Conservation (phyloP, 1,284 basidiomycete genomes). For the Tetrapyrgos nigripes region DNA sequence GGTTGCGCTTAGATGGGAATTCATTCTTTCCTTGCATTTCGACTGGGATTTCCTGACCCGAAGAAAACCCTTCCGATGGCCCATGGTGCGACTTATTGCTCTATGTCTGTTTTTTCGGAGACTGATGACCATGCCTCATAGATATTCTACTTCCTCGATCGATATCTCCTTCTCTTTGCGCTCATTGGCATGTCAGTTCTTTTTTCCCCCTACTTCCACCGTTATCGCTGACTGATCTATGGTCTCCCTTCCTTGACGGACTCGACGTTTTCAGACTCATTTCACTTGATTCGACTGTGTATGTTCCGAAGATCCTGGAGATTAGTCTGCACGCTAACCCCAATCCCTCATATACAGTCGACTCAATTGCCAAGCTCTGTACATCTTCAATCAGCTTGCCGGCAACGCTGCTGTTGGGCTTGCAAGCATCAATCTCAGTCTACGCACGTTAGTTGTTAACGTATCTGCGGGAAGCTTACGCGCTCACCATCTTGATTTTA, state of each 20-base stretch:
- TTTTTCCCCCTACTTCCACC: not conserved
- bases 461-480: not conserved
- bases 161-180: slow-evolving; percentile 70
- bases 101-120: not conserved
- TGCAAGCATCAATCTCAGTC: slow-evolving; percentile 79
- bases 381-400: slow-evolving; percentile 70
- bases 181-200: slow-evolving; percentile 67
- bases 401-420: slow-evolving; percentile 74
- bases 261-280: slow-evolving; percentile 46
- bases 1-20: slow-evolving; percentile 57
- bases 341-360: slow-evolving; percentile 38
- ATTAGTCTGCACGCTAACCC: slow-evolving; percentile 1
- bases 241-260: slow-evolving; percentile 3
- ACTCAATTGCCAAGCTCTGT: slow-evolving; percentile 70
- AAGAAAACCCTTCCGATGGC: slow-evolving; percentile 53
- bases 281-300: slow-evolving; percentile 61
- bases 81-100: slow-evolving; percentile 38
- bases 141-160: slow-evolving; percentile 76
- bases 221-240: not conserved
- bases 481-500: not conserved
- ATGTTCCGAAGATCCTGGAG: slow-evolving; percentile 24
- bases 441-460: slow-evolving; percentile 63
- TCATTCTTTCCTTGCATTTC: slow-evolving; percentile 59
- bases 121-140: slow-evolving; percentile 33
- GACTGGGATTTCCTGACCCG: slow-evolving; percentile 57